These are phyloP conservation scores for Metschnikowia santaceciliae DNA, from an alignment of 805 yeast genomes.

Conservation along the genomic window DNA sequence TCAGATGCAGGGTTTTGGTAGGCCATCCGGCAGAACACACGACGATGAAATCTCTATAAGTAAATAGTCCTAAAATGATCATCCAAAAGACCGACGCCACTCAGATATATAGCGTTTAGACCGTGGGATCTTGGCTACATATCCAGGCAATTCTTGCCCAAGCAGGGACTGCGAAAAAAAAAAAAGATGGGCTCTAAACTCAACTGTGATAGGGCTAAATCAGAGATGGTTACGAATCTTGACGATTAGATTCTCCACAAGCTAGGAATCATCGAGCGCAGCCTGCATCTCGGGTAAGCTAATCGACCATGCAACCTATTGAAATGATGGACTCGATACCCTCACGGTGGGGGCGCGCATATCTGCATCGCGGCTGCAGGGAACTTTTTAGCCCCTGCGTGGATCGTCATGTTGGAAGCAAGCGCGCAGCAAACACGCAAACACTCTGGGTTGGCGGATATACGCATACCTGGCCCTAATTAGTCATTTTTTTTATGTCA, in stretches of 20 bases:
- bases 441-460: background rate
- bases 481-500: background rate
- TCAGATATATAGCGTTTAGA: background rate
- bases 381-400: conserved; percentile 3
- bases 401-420: conserved; percentile 1
- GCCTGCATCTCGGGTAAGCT: background rate
- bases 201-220: background rate
- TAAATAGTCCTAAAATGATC: background rate
- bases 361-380: conserved; percentile 5
- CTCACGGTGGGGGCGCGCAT: background rate
- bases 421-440: background rate
- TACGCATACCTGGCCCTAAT: background rate
- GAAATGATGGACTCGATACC: background rate
- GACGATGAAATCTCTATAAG: background rate
- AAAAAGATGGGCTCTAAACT: background rate
- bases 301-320: conserved; percentile 4
- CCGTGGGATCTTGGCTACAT: background rate
- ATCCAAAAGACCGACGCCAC: background rate
- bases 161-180: background rate
- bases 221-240: background rate
- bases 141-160: conserved; percentile 4
- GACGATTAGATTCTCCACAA: background rate
- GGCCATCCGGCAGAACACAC: background rate
- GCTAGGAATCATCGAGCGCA: conserved; percentile 2
- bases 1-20: background rate